Base-by-base conservation (phyloP, 352 stramenopile genomes). In the Globisporangium irregulare region DNA sequence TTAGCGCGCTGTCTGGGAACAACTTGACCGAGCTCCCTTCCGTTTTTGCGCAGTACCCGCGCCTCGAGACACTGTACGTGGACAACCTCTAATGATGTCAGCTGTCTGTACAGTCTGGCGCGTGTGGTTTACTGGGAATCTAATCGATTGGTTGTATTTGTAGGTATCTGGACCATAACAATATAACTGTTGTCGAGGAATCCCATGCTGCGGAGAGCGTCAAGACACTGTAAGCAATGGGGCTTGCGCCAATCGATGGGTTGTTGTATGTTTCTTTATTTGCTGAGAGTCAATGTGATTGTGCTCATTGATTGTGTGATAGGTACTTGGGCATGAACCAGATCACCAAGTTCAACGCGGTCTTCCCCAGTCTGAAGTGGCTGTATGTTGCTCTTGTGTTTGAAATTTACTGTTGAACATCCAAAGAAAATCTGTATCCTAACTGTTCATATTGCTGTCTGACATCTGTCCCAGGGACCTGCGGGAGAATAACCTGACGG, bases 161-260 rank as follows among this genome's bases (percentile, higher is more conserved):
- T 46, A 67, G 61, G 32, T 55, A 25, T 38, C 14, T 67, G 8
- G 53, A 60, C 34, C 51, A 61, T 51, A 67, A 61, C 50, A 41
- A 7, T 10, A 59, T 67, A 22, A 12, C 34, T 24, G 22, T 32
- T 1, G 54, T 67, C 15, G 43, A 32, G 3, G 29, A 59, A 43
- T n/a, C 29, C n/a, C 50, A 63, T 12, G 58, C 10, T 3, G 14
- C 55, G 22, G 9, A 55, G 22, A 38, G 3, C 3, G 27, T 3
- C 27, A 29, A 29, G 27, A 29, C 27, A 29, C 27, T 29, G 27
- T 29, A 29, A 29, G 27, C 27, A 29, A 29, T 29, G 27, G 27
- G 27, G 27, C 27, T 29, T 29, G 27, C 27, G 27, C 27, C 27
- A 29, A 29, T 29, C 27, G 27, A 29, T 29, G 27, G 27, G 27